Percentiles rank a stretch among this genome's conserved stretches.
phyloP scores from a whole-genome alignment of 2,329 filamentous ascomycete genomes.

The Lecanicillium sp. region DNA sequence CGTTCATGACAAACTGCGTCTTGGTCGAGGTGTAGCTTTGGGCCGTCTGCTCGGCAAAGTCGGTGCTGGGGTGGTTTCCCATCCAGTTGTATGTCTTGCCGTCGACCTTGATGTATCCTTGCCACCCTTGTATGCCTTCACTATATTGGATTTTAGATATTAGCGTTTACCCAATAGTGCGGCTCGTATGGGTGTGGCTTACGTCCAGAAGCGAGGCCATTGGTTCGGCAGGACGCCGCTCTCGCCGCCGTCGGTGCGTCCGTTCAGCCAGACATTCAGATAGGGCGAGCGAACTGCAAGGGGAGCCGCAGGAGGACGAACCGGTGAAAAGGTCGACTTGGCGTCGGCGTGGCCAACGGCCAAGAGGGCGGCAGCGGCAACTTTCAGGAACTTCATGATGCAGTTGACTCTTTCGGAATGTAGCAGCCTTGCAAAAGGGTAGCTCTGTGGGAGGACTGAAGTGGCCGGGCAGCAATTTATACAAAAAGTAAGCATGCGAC shows the following conservation, averaged over 20 bases:
- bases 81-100: slow-evolving; percentile 60
- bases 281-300: slow-evolving; percentile 72
- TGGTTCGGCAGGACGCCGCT: slow-evolving; percentile 62
- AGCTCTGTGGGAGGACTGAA: too few species aligned
- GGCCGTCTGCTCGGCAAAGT: slow-evolving; percentile 52
- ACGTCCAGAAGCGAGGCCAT: slow-evolving; percentile 67
- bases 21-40: slow-evolving; percentile 67
- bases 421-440: too few species aligned
- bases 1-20: slow-evolving; percentile 63
- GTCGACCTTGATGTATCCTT: slow-evolving; percentile 65
- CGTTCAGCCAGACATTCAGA: slow-evolving; percentile 62
- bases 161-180: slow-evolving; percentile 13
- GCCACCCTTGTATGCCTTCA: slow-evolving; percentile 53
- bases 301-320: slow-evolving; percentile 61
- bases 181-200: slow-evolving; percentile 22
- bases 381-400: slow-evolving; percentile 12
- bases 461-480: slow-evolving; percentile 4
- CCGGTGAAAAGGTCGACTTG: slow-evolving; percentile 55
- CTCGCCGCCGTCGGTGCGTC: slow-evolving; percentile 54
- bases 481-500: background rate
- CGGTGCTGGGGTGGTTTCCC: slow-evolving; percentile 46
- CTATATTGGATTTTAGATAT: slow-evolving; percentile 29
- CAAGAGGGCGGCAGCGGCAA: slow-evolving; percentile 23
- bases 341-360: slow-evolving; percentile 22
- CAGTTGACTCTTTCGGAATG: background rate